phyloP scores from a whole-genome alignment of 2,329 filamentous ascomycete genomes.

The Zasmidium citrigriseum region DNA sequence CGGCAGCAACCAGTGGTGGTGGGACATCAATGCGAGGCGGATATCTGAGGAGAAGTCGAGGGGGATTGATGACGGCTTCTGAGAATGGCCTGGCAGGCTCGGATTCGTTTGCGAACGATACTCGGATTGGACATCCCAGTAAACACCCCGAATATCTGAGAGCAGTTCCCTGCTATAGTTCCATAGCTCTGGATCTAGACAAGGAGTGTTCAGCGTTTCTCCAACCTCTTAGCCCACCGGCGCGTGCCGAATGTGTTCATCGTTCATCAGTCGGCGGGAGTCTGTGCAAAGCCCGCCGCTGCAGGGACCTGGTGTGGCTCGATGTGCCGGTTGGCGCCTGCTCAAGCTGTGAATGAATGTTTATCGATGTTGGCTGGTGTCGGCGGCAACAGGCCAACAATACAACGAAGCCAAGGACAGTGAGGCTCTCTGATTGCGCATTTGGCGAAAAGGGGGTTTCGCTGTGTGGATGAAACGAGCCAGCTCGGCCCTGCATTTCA shows the following conservation, averaged over 20 bases:
- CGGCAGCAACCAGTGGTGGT: constrained; percentile 61
- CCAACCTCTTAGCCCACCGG: neutral
- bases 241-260: neutral
- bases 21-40: constrained; percentile 53
- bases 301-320: neutral
- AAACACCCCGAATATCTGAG: neutral
- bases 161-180: neutral
- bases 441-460: too few species aligned
- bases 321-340: neutral
- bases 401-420: too few species aligned
- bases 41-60: constrained; percentile 48
- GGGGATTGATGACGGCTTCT: constrained; percentile 56
- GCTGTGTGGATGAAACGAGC: too few species aligned
- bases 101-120: neutral
- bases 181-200: neutral
- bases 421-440: too few species aligned
- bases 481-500: too few species aligned
- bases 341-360: neutral
- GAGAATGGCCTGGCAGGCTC: constrained; percentile 6
- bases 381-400: too few species aligned
- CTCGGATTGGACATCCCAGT: neutral
- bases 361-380: too few species aligned
- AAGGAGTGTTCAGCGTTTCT: neutral
- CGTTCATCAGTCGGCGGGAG: neutral
- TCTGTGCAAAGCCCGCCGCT: neutral